phyloP scores from a whole-genome alignment of 2,329 filamentous ascomycete species.

The Albifimbria verrucaria region DNA sequence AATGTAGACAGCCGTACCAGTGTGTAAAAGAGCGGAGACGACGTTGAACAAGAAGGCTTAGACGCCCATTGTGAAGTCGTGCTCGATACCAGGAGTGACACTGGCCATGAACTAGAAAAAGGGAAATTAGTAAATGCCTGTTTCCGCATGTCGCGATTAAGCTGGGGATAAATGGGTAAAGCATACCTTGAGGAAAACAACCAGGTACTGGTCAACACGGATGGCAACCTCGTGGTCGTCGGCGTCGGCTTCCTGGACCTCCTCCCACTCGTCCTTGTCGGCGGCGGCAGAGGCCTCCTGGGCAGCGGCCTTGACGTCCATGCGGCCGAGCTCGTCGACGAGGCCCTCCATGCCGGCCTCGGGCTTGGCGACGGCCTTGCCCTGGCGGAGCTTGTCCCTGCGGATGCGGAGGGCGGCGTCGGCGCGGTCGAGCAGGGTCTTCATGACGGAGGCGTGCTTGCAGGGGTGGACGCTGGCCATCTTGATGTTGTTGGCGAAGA shows the following conservation, averaged over 20 bases:
- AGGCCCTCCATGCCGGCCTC: slow-evolving; percentile 74
- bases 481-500: slow-evolving; percentile 86
- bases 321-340: slow-evolving; percentile 72
- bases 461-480: slow-evolving; percentile 97
- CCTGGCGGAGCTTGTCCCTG: slow-evolving; percentile 71
- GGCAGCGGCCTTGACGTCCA: slow-evolving; percentile 50
- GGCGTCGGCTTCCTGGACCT: slow-evolving; percentile 56
- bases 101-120: slow-evolving; percentile 66
- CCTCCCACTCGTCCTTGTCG: slow-evolving; percentile 62
- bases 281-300: slow-evolving; percentile 39
- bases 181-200: slow-evolving; percentile 81
- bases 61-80: slow-evolving; percentile 96
- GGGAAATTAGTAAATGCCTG: not conserved
- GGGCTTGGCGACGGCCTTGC: slow-evolving; percentile 38
- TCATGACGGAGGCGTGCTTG: slow-evolving; percentile 98
- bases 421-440: slow-evolving; percentile 89
- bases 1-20: not conserved
- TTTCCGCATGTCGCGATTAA: not conserved
- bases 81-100: slow-evolving; percentile 94
- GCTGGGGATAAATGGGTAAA: slow-evolving; percentile 2
- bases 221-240: slow-evolving; percentile 75
- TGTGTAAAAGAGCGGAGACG: not conserved
- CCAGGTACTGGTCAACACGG: slow-evolving; percentile 82
- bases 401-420: slow-evolving; percentile 89
- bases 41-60: slow-evolving; percentile 37